These are phyloP conservation scores for Saposhnikovia divaricata DNA, from an alignment of 129 eudicot genomes.

Conservation along the genomic window DNA sequence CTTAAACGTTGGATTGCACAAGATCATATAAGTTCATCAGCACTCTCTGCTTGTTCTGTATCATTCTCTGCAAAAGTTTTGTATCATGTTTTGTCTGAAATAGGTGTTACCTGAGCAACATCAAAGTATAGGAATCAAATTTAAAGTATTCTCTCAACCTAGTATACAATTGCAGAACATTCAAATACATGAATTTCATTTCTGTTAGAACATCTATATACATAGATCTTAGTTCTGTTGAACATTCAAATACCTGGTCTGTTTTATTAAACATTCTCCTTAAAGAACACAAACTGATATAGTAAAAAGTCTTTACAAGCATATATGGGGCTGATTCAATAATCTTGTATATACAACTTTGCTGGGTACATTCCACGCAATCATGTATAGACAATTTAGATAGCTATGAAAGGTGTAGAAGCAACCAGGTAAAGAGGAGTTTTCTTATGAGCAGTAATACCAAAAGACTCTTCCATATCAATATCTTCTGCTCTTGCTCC, in stretches of 20 bases:
- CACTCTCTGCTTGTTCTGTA: neutral
- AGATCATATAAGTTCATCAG: slow-evolving; percentile 26
- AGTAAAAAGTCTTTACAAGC: neutral
- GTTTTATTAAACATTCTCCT: neutral
- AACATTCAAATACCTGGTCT: neutral
- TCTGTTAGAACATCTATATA: neutral
- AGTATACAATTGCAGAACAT: neutral
- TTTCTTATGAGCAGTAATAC: slow-evolving; percentile 7
- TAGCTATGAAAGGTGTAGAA: neutral
- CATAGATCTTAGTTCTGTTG: neutral
- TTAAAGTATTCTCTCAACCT: neutral
- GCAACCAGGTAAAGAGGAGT: slow-evolving; percentile 17
- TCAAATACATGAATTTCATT: neutral
- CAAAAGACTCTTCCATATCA: slow-evolving; percentile 14
- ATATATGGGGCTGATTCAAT: too few relatives aligned
- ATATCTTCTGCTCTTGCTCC: slow-evolving; percentile 16
- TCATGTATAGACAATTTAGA: neutral
- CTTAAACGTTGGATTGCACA: slow-evolving; percentile 72
- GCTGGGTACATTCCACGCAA: neutral
- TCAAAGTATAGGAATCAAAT: neutral
- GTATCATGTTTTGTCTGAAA: neutral
- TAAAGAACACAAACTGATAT: neutral
- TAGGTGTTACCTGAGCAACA: neutral
- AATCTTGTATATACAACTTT: too few relatives aligned
- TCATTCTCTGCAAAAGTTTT: neutral